Percentiles rank a stretch among this genome's conserved stretches.
These are phyloP conservation scores for Panaeolus cyanescens DNA, from an alignment of 768 basidiomycete species.

Conservation along the genomic window DNA sequence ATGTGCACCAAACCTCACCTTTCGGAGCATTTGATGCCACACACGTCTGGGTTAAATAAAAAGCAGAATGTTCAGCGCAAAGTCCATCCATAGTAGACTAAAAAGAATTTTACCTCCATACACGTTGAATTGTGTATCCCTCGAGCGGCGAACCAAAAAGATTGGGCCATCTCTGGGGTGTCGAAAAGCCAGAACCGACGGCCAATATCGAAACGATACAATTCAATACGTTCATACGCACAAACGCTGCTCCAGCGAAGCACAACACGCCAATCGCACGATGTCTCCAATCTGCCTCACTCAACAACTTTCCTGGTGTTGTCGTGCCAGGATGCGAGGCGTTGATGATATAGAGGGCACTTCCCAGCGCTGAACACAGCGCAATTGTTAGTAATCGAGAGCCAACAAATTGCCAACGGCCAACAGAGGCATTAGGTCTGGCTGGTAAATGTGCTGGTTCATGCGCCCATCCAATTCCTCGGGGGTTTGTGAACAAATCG, in stretches of 20 bases:
- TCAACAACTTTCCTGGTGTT: constrained; percentile 3
- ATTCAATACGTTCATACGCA: constrained; percentile 17
- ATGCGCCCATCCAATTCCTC: constrained; percentile 37
- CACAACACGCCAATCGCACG: constrained; percentile 10
- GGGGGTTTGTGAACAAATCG: constrained; percentile 28
- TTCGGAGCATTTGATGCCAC: constrained; percentile 24
- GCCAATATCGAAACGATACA: constrained; percentile 12
- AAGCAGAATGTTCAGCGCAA: too few relatives aligned
- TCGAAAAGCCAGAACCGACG: constrained; percentile 18
- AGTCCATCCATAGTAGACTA: too few relatives aligned
- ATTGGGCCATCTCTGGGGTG: constrained; percentile 23
- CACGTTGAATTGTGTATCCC: constrained; percentile 19
- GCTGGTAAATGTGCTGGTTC: constrained; percentile 21
- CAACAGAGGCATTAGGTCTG: constrained; percentile 15
- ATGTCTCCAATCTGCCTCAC: constrained; percentile 13
- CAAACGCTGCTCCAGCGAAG: constrained; percentile 17
- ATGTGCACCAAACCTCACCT: constrained; percentile 8
- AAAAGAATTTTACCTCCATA: constrained; percentile 17
- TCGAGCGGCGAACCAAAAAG: constrained; percentile 20
- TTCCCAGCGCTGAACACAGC: constrained; percentile 8
- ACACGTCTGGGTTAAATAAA: too few relatives aligned
- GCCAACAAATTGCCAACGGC: constrained; percentile 23
- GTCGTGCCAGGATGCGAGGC: constrained; percentile 18
- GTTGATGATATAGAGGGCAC: constrained; percentile 1
- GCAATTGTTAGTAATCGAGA: constrained; percentile 12